Evolutionary conservation across 1,284 basidiomycete genomes (phyloP), one percentile per base, ranked within the genome.

Genomic region (Gomphus bonarii): DNA sequence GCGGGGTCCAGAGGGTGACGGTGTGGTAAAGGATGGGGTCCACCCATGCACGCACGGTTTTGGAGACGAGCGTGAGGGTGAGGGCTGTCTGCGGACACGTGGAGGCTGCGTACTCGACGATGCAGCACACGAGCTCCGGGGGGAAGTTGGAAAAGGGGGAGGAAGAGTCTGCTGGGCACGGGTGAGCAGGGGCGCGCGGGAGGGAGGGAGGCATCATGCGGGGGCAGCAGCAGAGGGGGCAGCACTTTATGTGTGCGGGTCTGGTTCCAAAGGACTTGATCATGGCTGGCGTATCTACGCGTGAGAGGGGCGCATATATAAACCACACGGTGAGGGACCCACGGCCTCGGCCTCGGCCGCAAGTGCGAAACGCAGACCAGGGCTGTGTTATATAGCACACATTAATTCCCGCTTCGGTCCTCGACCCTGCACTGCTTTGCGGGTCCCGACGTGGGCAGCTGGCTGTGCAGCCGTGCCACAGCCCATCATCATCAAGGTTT

Each of bases 11-110:
- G 12, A 61, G 43, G 18, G 59, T 49, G 47, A 61, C 55, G 16
- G 60, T 58, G 22, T 50, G 58, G 47, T 59, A 61, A 20, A 59
- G 55, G 14, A 54, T 44, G 12, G 58, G 60, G n/a, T 59, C 51
- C 2, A 55, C 55, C 33, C 49, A 48, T 3, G 35, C 51, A 9
- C 58, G 55, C 14, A 57, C 50, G 20, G 31, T 31, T 25, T 47
- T 51, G n/a, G 60, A 61, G 20, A 61, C 58, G 35, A 59, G 55
- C 3, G 55, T 44, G 55, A 61, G 60, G 10, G 58, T 25, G 11
- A 59, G 40, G 18, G 58, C 50, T 1, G 38, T 48, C n/a, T 28
- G 36, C 12, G 53, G 50, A 33, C 31, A 54, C 5, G 20, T 36
- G 8, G 25, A 7, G 9, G 60, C 60, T n/a, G 58, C 60, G 35